A percentile compares a stretch with the other conserved stretches of the same genome.
Evolutionary conservation across 2,329 filamentous ascomycete genomes (phyloP).

Genomic region (Penicillium occitanis): DNA sequence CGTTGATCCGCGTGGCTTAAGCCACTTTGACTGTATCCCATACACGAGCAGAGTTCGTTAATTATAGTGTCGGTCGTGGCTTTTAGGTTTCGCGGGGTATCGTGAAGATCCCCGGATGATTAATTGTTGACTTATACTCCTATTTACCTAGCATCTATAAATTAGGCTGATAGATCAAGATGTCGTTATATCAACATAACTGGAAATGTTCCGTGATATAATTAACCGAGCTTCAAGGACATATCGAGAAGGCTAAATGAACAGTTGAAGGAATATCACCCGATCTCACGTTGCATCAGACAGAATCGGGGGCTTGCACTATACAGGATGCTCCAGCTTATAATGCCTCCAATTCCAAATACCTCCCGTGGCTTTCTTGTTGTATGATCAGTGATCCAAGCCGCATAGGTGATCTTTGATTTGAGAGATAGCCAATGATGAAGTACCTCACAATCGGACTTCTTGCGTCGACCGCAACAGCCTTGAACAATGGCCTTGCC

Average conservation of each 20-base stretch:
- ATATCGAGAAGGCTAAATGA: background rate
- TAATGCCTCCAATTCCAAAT: background rate
- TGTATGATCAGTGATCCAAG: background rate
- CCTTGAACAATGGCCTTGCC: slow-evolving; percentile 14
- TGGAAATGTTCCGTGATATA: background rate
- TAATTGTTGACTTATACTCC: background rate
- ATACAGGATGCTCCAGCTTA: background rate
- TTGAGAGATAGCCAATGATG: background rate
- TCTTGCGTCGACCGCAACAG: slow-evolving; percentile 2
- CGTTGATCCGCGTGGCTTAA: background rate
- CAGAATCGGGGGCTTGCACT: background rate
- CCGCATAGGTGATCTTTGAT: background rate
- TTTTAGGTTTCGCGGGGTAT: slow-evolving; percentile 7
- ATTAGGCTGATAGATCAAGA: background rate
- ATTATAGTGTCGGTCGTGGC: background rate
- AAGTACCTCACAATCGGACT: background rate
- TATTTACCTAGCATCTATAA: too few relatives aligned
- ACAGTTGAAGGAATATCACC: background rate
- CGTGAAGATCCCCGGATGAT: background rate
- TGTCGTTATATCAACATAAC: background rate
- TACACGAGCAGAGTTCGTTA: background rate
- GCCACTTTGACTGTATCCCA: background rate
- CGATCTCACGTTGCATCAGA: background rate
- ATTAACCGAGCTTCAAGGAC: slow-evolving; percentile 1
- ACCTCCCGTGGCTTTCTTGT: background rate